Base-by-base conservation (phyloP, 2,329 filamentous ascomycete genomes). In the Trichothecium sympodiale region DNA sequence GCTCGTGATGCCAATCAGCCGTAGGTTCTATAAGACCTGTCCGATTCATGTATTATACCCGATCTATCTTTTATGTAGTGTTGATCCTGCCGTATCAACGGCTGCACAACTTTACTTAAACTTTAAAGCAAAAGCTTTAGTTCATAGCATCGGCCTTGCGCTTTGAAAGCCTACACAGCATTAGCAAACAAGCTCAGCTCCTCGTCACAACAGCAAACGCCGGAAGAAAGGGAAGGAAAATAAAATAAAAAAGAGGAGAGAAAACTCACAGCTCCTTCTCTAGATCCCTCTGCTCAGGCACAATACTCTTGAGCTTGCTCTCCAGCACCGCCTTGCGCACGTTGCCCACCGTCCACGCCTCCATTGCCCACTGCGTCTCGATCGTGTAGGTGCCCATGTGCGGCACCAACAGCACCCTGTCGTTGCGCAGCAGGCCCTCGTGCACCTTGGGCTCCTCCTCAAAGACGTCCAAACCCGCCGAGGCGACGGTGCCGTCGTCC, bases 341-440 rank as follows among this genome's bases (percentile, higher is more conserved):
- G 50, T 91, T 89, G 20, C 66, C 69, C 45, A 89, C 78, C 28
- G 74, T 71, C 77, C 78, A 85, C 50, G 77, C 69, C 59, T 89
- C 84, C 83, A 89, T 79, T 56, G 73, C 71, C 30, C 58, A 62
- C 53, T 70, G 64, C 6, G 71, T 74, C 60, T 75, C 84, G 18
- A 77, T 62, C 1, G 83, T 89, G 69, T 74, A 86, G 0, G 86
- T 93, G 0, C 85, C 85, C 82, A 93, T 83, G 56, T 93, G 86
- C 35, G 86, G 86, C 26, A 93, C 61, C 18, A 94, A 65, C 47
- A 89, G 65, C 16, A 84, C 83, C 45, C 75, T 71, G 3, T 74
- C 74, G 51, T 89, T 88, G 13, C 62, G 60, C 12, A 88, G 46
- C 29, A 93, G 62, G 1, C 80, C 82, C 0, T 77, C 77, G 50